phyloP scores from a whole-genome alignment of 192 early-diverging fungal species.

The Nowakowskiella sp. region DNA sequence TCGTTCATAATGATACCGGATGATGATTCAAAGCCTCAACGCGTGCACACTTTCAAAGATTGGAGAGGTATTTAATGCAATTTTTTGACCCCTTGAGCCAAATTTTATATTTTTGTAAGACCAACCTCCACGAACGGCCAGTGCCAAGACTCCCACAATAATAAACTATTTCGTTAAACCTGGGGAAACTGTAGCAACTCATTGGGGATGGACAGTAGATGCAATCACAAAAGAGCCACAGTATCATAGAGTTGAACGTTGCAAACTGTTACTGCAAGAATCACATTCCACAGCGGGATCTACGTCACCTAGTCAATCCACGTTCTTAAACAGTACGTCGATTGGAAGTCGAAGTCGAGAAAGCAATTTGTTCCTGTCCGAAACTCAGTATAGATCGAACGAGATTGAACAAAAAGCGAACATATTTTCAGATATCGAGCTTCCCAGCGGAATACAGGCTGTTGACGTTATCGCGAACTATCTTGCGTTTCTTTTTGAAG shows the following conservation, averaged over 20 bases:
- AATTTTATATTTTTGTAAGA: not conserved
- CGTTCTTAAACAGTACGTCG: too few relatives aligned
- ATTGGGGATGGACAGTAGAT: not conserved
- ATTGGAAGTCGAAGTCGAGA: too few relatives aligned
- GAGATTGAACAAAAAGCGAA: too few relatives aligned
- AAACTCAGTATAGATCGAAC: too few relatives aligned
- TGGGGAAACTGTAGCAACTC: not conserved
- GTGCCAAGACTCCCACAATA: not conserved
- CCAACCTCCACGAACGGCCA: not conserved
- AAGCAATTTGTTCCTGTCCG: too few relatives aligned
- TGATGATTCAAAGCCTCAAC: not conserved
- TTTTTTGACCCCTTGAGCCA: not conserved
- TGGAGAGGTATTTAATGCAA: not conserved
- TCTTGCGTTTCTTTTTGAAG: not conserved
- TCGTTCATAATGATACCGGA: not conserved
- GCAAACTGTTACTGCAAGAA: not conserved
- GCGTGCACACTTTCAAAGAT: not conserved
- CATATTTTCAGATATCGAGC: too few relatives aligned
- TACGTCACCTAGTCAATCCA: too few relatives aligned
- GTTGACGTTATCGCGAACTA: not conserved
- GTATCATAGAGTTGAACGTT: not conserved
- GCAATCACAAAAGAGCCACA: not conserved
- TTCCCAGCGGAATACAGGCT: not conserved
- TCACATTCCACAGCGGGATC: too few relatives aligned
- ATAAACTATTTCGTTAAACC: not conserved